Evolutionary conservation across 257 asterid genomes (phyloP), one percentile per base, ranked within the genome.

Genomic region (Capsicum baccatum): DNA sequence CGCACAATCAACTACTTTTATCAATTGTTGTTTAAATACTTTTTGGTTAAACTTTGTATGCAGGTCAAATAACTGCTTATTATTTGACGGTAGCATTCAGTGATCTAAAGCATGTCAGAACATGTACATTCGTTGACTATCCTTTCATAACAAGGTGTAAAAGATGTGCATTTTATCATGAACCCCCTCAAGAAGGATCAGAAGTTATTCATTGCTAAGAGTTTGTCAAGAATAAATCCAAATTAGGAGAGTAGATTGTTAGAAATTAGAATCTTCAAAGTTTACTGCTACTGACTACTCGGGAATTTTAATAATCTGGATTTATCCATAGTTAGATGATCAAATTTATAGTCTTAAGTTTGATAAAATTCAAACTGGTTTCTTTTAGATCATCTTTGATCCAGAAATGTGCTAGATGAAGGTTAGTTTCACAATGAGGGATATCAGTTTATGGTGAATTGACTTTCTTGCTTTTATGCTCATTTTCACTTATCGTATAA

Each of bases 141-240:
- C 58, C 58, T 54, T 54, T 12, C 15, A 12, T 10, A 11, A 54
- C 16, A 57, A 7, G 52, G 50, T 26, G 52, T 68, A 68, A 68
- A 68, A 68, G 78, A 68, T 15, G 78, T 68, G 52, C 26, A 68
- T 39, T 64, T 64, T 66, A 66, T 66, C 47, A 12, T 66, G 11
- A 33, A 33, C 33, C 47, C 71, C 47, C 71, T 9, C 33, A n/a
- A 33, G 59, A 13, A 55, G 59, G 59, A 15, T 14, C 19, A 56
- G 74, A 67, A 67, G 19, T 35, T 67, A 16, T 70, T 42, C 79
- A 26, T 70, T 69, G 42, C 67, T 9, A 42, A 70, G 79, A 70
- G 78, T 15, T 69, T 39, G 14, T 69, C 76, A 37, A 37, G 76
- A 69, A 69, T 16, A 17, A 19, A 42, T 33, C 79, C 42, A 9